Evolutionary conservation across 2,329 filamentous ascomycete species (phyloP).

Genomic region (Didymella glomerata): DNA sequence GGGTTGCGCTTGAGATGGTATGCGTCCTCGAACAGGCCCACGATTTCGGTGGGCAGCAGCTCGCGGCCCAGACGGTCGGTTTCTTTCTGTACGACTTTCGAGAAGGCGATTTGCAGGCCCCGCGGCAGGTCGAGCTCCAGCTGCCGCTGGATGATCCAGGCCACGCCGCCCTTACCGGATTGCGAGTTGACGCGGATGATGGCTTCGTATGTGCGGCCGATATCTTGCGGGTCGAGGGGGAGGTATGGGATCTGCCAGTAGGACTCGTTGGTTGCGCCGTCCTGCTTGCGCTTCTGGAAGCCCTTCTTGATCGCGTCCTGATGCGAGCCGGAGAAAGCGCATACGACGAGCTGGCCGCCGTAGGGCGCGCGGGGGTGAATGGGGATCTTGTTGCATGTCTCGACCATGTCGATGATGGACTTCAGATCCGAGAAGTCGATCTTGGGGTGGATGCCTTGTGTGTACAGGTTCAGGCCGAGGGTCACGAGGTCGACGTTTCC

Average conservation of each 20-base stretch:
- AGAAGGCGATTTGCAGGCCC: conserved; percentile 90
- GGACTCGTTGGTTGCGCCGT: conserved; percentile 67
- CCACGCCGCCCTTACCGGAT: conserved; percentile 90
- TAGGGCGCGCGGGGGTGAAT: conserved; percentile 91
- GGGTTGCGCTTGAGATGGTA: conserved; percentile 87
- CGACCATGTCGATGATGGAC: conserved; percentile 85
- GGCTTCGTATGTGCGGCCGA: conserved; percentile 96
- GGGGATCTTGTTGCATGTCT: conserved; percentile 93
- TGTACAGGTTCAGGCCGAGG: conserved; percentile 91
- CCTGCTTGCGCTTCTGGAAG: conserved; percentile 74
- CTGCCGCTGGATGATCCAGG: conserved; percentile 90
- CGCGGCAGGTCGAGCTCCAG: conserved; percentile 92
- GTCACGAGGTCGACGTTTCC: conserved; percentile 97
- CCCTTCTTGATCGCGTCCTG: conserved; percentile 96
- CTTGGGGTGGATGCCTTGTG: conserved; percentile 83
- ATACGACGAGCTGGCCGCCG: conserved; percentile 88
- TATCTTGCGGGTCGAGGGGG: conserved; percentile 90
- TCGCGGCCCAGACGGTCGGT: conserved; percentile 85
- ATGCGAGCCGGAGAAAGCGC: conserved; percentile 89
- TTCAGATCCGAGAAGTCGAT: conserved; percentile 93
- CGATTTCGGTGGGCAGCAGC: conserved; percentile 83
- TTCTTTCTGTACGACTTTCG: conserved; percentile 81
- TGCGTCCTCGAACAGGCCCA: conserved; percentile 83
- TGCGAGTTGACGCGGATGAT: conserved; percentile 98
- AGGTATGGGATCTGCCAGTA: conserved; percentile 90